phyloP scores from a whole-genome alignment of 176 grass and related monocot species.

The Phragmites australis region DNA sequence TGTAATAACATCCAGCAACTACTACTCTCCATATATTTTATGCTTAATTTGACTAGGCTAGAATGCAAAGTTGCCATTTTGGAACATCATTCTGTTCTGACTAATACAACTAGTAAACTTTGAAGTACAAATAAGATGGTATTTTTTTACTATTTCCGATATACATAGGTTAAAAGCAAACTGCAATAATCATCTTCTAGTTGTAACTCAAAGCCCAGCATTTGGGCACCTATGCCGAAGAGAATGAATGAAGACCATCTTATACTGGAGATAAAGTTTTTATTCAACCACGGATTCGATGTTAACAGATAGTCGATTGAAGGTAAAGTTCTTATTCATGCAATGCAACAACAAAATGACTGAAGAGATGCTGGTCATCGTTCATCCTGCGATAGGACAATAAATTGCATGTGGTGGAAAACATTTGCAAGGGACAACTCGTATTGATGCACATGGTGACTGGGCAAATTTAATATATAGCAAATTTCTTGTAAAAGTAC shows the following conservation, averaged over 20 bases:
- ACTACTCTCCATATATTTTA: constrained; percentile 9
- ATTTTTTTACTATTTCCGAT: not conserved
- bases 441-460: not conserved
- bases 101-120: constrained; percentile 2
- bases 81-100: not conserved
- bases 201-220: not conserved
- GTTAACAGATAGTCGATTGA: not conserved
- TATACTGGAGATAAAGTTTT: not conserved
- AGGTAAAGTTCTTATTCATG: too few species aligned
- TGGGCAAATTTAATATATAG: not conserved
- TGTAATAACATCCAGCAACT: not conserved
- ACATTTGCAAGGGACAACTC: constrained; percentile 2
- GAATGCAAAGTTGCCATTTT: constrained; percentile 11
- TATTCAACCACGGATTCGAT: not conserved
- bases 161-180: not conserved
- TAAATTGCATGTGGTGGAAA: not conserved
- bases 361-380: not conserved
- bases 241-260: too few species aligned
- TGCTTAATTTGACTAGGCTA: constrained; percentile 11
- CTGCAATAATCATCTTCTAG: not conserved
- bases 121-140: not conserved
- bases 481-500: constrained; percentile 25
- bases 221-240: not conserved
- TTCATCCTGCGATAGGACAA: constrained; percentile 5
- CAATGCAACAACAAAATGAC: not conserved